Evolutionary conservation across 768 basidiomycete species (phyloP).

Genomic region (Strobilomyces echinocephalus): DNA sequence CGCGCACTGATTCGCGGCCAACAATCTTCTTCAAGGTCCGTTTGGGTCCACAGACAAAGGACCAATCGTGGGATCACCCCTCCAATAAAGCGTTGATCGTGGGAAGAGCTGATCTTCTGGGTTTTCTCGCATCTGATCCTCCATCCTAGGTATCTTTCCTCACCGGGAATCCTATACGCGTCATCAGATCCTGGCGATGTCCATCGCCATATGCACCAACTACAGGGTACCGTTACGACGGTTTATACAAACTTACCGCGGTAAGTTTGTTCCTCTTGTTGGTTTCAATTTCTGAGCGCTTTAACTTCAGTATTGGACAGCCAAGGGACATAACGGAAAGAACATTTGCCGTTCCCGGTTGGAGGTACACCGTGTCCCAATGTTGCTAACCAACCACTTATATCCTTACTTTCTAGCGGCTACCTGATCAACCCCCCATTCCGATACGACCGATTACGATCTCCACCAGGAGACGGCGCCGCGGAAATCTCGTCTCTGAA

Average conservation of each 20-base stretch:
- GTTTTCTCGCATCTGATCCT: neutral
- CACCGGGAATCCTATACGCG: slow-evolving; percentile 21
- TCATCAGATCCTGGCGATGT: slow-evolving; percentile 21
- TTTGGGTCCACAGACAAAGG: slow-evolving; percentile 18
- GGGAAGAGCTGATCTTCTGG: neutral
- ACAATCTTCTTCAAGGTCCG: slow-evolving; percentile 12
- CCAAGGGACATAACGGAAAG: slow-evolving; percentile 9
- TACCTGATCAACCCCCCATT: slow-evolving; percentile 24
- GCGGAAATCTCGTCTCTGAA: neutral
- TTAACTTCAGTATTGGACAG: slow-evolving; percentile 19
- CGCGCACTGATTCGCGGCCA: neutral
- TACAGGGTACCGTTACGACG: slow-evolving; percentile 28
- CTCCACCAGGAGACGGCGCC: neutral
- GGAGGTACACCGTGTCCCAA: slow-evolving; percentile 13
- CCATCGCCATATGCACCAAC: slow-evolving; percentile 25
- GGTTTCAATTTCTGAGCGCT: neutral
- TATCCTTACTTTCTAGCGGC: slow-evolving; percentile 14
- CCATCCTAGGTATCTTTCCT: slow-evolving; percentile 17
- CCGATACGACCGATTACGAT: slow-evolving; percentile 6
- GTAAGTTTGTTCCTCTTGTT: slow-evolving; percentile 9
- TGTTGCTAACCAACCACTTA: neutral
- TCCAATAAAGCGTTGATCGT: slow-evolving; percentile 20
- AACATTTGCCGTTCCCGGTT: slow-evolving; percentile 25
- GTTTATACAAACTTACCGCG: slow-evolving; percentile 22
- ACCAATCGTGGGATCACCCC: slow-evolving; percentile 20